Conservation (phyloP, 169 alveolate genomes). For the Cryptosporidium parvum region DNA sequence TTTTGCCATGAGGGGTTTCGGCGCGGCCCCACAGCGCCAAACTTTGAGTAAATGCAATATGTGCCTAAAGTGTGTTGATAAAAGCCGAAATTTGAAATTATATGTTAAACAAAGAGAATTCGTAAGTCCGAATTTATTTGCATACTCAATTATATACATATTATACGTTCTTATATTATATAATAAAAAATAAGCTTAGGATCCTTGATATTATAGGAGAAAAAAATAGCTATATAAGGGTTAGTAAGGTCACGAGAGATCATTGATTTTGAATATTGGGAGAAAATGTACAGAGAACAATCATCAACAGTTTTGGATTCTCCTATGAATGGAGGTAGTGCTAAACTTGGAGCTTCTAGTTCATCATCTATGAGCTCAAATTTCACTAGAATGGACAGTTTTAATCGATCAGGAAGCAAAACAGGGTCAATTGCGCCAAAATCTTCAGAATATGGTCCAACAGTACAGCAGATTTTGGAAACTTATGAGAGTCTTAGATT, state of each 20-base stretch:
- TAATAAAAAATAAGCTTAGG: background rate
- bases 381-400: conserved; percentile 22
- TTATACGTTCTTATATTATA: background rate
- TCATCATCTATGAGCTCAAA: conserved; percentile 5
- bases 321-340: conserved; percentile 36
- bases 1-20: too few relatives aligned
- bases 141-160: background rate
- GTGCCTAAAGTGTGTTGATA: background rate
- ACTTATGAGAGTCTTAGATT: conserved; percentile 28
- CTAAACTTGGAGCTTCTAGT: background rate
- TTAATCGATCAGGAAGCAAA: conserved; percentile 40
- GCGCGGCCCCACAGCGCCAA: background rate
- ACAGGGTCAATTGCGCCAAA: background rate
- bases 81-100: background rate
- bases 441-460: conserved; percentile 41
- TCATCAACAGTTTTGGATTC: conserved; percentile 21
- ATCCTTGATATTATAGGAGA: background rate
- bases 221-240: background rate
- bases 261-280: background rate
- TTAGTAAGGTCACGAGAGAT: background rate
- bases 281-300: conserved; percentile 33
- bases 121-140: background rate
- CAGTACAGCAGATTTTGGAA: conserved; percentile 47
- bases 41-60: background rate
- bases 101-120: background rate